phyloP scores from a whole-genome alignment of 2,329 filamentous ascomycete genomes.

The Aureobasidium uvarum region DNA sequence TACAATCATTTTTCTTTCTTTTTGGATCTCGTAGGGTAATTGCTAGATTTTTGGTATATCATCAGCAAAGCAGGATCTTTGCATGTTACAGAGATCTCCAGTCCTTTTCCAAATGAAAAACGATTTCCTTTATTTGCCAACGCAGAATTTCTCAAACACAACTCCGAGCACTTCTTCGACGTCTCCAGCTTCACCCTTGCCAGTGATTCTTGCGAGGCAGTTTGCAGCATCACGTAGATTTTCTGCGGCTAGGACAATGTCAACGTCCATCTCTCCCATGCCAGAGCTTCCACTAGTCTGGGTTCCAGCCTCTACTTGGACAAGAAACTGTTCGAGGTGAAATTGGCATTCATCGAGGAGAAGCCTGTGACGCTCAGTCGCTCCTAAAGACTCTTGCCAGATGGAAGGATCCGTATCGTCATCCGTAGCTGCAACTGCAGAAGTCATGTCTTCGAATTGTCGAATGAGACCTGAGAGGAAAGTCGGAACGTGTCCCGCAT shows the following conservation, averaged over 20 bases:
- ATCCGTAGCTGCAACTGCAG: conserved; percentile 41
- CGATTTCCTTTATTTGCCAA: conserved; percentile 39
- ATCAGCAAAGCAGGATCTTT: neutral
- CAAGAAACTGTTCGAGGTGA: conserved; percentile 72
- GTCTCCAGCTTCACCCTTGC: conserved; percentile 78
- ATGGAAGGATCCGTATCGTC: conserved; percentile 58
- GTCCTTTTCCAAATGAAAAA: neutral
- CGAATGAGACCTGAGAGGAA: conserved; percentile 67
- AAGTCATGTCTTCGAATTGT: conserved; percentile 69
- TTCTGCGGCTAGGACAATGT: conserved; percentile 89
- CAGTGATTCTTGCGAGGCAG: conserved; percentile 82
- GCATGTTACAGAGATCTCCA: neutral
- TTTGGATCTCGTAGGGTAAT: too few species aligned
- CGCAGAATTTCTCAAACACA: conserved; percentile 82
- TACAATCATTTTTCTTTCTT: too few species aligned
- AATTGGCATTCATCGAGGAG: conserved; percentile 70
- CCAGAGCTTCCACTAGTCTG: conserved; percentile 21
- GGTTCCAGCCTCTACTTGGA: conserved; percentile 47
- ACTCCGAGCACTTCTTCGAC: conserved; percentile 95
- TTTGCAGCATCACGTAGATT: conserved; percentile 77
- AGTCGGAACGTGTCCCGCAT: conserved; percentile 58
- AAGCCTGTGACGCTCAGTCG: conserved; percentile 83
- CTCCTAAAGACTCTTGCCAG: conserved; percentile 81
- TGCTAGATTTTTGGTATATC: neutral
- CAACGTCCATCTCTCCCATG: conserved; percentile 54